Evolutionary conservation across 371 early-diverging fungal genomes (phyloP).

Genomic region (Saksenaea vasiformis): DNA sequence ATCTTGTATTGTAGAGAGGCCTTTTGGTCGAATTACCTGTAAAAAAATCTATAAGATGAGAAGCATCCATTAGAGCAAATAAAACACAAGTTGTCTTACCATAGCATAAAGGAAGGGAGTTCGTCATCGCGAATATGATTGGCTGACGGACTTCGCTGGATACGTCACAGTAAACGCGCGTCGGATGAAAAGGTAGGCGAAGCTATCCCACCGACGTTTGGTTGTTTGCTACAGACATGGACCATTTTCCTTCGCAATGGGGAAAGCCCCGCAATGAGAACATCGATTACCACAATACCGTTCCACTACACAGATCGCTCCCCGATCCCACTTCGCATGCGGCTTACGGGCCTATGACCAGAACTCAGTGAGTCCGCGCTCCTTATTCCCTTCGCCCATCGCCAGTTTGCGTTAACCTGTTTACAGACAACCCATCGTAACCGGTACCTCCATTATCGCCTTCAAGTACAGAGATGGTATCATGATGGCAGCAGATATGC

Average conservation of each 20-base stretch:
- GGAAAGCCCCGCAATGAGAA: constrained; percentile 76
- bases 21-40: constrained; percentile 24
- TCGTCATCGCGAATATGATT: no score
- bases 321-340: constrained; percentile 44
- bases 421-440: constrained; percentile 85
- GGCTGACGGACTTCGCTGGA: no score
- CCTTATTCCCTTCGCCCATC: not conserved
- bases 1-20: constrained; percentile 73
- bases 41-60: not conserved
- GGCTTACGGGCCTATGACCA: constrained; percentile 56
- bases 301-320: constrained; percentile 51
- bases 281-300: constrained; percentile 61
- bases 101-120: no score
- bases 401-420: not conserved
- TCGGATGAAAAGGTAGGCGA: constrained; percentile 15
- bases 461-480: constrained; percentile 97
- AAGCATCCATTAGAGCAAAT: not conserved
- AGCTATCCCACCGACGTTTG: constrained; percentile 11
- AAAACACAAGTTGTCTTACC: no score
- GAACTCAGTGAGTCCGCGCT: constrained; percentile 57
- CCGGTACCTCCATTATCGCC: constrained; percentile 96
- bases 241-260: constrained; percentile 83
- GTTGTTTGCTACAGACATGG: constrained; percentile 47
- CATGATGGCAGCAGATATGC: constrained; percentile 96
- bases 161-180: not conserved